Conservation (phyloP, 495 filamentous ascomycete species). For the Bryoglossum gracile region DNA sequence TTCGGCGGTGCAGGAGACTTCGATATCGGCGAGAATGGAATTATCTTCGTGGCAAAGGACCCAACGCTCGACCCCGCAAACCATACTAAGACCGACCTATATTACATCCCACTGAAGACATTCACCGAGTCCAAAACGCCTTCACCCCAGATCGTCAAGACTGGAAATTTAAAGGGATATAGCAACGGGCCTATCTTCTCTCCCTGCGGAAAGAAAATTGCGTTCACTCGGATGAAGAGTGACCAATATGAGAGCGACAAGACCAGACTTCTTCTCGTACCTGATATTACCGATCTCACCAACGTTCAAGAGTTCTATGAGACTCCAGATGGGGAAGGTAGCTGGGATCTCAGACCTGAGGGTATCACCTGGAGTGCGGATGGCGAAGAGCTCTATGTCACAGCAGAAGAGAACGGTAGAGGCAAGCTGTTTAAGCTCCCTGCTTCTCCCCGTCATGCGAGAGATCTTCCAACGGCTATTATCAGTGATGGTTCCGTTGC, state of each 20-base stretch:
- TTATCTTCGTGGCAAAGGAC: conserved; percentile 75
- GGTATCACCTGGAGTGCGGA: conserved; percentile 58
- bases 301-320: conserved; percentile 56
- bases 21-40: conserved; percentile 45
- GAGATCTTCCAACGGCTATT: conserved; percentile 45
- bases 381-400: conserved; percentile 54
- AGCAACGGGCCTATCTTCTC: conserved; percentile 69
- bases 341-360: conserved; percentile 63
- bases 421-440: conserved; percentile 58
- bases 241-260: conserved; percentile 89
- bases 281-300: conserved; percentile 50
- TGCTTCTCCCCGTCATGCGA: conserved; percentile 42
- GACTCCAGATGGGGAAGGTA: conserved; percentile 52
- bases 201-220: conserved; percentile 61
- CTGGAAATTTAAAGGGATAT: conserved; percentile 57
- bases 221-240: conserved; percentile 72
- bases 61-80: conserved; percentile 68
- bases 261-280: conserved; percentile 63
- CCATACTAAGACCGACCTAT: conserved; percentile 75
- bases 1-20: conserved; percentile 51
- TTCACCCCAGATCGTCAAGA: conserved; percentile 37
- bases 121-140: conserved; percentile 46
- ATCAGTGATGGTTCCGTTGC: conserved; percentile 54
- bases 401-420: conserved; percentile 58
- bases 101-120: conserved; percentile 58